Evolutionary conservation across 2,329 filamentous ascomycete species (phyloP).

Genomic region (Botrytis byssoidea): DNA sequence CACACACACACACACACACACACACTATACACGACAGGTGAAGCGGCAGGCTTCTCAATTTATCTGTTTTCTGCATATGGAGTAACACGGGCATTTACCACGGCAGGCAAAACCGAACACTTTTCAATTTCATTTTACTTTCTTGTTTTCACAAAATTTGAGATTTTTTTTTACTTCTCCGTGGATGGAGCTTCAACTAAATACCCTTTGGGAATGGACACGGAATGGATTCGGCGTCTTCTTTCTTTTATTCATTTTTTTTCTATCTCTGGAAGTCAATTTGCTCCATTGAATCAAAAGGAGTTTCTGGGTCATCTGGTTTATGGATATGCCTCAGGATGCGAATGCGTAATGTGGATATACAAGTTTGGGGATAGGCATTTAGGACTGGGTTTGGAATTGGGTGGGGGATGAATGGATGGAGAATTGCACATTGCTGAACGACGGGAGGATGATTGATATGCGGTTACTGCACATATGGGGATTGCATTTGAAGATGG

Average conservation of each 20-base stretch:
- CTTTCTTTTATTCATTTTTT: not conserved
- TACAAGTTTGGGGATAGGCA: not conserved
- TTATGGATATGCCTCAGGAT: constrained; percentile 5
- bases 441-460: constrained; percentile 1
- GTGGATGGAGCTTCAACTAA: constrained; percentile 10
- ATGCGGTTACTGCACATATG: constrained; percentile 1
- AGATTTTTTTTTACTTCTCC: constrained; percentile 3
- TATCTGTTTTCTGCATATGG: constrained; percentile 2
- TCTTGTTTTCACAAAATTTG: constrained; percentile 10
- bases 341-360: constrained; percentile 2
- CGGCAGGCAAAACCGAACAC: constrained; percentile 9
- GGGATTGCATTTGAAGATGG: not conserved
- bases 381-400: not conserved
- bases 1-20: not conserved
- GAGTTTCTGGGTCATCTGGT: constrained; percentile 9
- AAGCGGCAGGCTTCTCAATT: not conserved
- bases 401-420: not conserved
- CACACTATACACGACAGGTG: not conserved
- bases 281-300: constrained; percentile 1
- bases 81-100: constrained; percentile 16
- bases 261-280: not conserved
- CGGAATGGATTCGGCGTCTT: constrained; percentile 6
- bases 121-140: constrained; percentile 7
- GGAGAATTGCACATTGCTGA: constrained; percentile 3
- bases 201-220: constrained; percentile 16